phyloP scores from a whole-genome alignment of 306 rosid genomes.

The Citrullus mucosospermus region DNA sequence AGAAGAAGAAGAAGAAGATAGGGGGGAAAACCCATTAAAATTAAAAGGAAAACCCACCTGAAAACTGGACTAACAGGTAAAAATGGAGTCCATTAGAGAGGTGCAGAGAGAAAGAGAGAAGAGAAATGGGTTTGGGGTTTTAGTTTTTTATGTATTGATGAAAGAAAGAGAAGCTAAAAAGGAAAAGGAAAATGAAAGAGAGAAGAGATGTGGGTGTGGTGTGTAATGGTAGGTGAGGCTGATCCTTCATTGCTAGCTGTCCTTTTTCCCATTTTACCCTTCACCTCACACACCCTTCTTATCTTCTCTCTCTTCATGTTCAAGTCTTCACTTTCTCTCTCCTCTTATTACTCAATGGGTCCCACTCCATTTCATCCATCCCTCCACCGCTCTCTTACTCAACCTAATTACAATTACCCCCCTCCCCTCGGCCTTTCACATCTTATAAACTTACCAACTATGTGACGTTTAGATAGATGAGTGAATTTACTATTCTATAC shows the following conservation, averaged over 20 bases:
- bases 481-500: too few relatives aligned
- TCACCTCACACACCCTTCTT: neutral
- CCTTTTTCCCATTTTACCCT: slow-evolving; percentile 43
- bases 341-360: slow-evolving; percentile 26
- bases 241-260: slow-evolving; percentile 97
- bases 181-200: neutral
- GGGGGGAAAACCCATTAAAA: neutral
- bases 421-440: too few relatives aligned
- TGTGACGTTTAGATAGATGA: too few relatives aligned
- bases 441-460: too few relatives aligned
- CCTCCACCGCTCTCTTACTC: neutral
- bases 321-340: slow-evolving; percentile 33
- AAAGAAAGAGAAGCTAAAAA: slow-evolving; percentile 1
- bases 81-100: neutral
- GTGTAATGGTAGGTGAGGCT: slow-evolving; percentile 20
- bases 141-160: neutral
- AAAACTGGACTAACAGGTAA: neutral
- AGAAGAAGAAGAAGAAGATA: neutral
- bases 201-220: neutral
- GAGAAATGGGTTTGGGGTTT: neutral
- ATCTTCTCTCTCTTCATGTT: slow-evolving; percentile 46
- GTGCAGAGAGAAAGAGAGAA: neutral
- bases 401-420: too few relatives aligned
- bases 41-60: neutral
- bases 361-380: slow-evolving; percentile 24